Percentiles rank a stretch among this genome's conserved stretches.
Conservation (phyloP, 2,329 filamentous ascomycete species). For the Penicillium sp. region DNA sequence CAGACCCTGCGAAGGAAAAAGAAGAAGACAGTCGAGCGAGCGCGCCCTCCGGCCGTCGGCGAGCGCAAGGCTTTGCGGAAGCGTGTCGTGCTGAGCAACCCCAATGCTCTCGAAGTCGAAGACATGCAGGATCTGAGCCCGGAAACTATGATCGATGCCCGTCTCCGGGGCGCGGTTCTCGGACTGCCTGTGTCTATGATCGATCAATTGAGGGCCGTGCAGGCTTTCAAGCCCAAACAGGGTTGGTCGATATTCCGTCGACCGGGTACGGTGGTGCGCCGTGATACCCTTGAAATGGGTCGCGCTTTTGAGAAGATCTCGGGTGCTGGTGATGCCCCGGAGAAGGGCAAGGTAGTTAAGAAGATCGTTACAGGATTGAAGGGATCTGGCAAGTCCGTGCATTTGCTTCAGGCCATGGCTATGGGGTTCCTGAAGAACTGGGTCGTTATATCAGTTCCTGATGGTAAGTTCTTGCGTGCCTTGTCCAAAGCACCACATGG, state of each 20-base stretch:
- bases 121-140: constrained; percentile 58
- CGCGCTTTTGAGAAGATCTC: constrained; percentile 55
- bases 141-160: constrained; percentile 50
- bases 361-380: constrained; percentile 67
- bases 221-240: constrained; percentile 88
- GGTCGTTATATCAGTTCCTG: constrained; percentile 83
- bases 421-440: constrained; percentile 77
- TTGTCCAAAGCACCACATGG: neutral
- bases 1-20: constrained; percentile 44
- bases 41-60: constrained; percentile 60
- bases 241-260: constrained; percentile 79
- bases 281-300: constrained; percentile 70
- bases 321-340: constrained; percentile 28
- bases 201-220: constrained; percentile 72
- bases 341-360: constrained; percentile 41
- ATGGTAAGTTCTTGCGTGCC: constrained; percentile 58
- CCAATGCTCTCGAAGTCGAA: constrained; percentile 75
- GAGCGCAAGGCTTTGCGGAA: constrained; percentile 85
- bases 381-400: constrained; percentile 77
- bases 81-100: constrained; percentile 86
- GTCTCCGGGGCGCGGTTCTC: constrained; percentile 60
- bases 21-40: constrained; percentile 37
- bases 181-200: constrained; percentile 63
- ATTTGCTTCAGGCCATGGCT: constrained; percentile 75
- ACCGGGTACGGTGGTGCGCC: constrained; percentile 70